Percentiles rank a stretch among this genome's conserved stretches.
Conservation (phyloP, 23 red algal genomes). For the Gracilariopsis chorda region DNA sequence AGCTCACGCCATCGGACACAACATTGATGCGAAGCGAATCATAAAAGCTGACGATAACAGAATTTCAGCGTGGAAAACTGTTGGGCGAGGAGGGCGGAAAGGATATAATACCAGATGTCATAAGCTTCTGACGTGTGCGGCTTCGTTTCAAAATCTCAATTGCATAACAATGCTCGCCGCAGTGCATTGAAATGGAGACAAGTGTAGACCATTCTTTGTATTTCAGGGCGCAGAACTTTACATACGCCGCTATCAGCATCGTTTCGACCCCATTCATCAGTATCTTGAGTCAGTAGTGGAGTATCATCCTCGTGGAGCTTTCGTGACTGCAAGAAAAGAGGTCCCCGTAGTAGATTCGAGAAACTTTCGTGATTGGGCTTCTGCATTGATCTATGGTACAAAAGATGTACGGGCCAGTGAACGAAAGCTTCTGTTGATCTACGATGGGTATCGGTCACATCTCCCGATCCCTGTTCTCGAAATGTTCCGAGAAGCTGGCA, state of each 20-base stretch:
- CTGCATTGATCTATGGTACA: not conserved
- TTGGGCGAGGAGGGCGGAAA: not conserved
- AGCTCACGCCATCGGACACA: not conserved
- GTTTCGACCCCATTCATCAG: too few relatives aligned
- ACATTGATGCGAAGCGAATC: not conserved
- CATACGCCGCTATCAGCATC: not conserved
- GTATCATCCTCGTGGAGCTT: not conserved
- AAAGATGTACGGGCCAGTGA: not conserved
- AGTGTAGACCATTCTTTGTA: not conserved
- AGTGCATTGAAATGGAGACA: not conserved
- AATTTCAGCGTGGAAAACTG: not conserved
- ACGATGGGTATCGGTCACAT: constrained; percentile 4
- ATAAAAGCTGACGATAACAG: not conserved
- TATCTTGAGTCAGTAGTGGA: not conserved
- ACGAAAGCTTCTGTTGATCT: not conserved
- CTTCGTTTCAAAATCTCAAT: not conserved
- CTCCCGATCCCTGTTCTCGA: not conserved
- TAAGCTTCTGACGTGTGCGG: not conserved
- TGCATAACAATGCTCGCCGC: not conserved
- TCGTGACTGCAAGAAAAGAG: not conserved
- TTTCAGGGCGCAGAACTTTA: not conserved
- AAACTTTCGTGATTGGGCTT: too few relatives aligned
- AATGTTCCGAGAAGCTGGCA: not conserved
- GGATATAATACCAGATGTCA: not conserved
- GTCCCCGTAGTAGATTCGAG: not conserved